These are phyloP conservation scores for Microbotryum saponariae DNA, from an alignment of 1,284 basidiomycete genomes.

Conservation along the genomic window DNA sequence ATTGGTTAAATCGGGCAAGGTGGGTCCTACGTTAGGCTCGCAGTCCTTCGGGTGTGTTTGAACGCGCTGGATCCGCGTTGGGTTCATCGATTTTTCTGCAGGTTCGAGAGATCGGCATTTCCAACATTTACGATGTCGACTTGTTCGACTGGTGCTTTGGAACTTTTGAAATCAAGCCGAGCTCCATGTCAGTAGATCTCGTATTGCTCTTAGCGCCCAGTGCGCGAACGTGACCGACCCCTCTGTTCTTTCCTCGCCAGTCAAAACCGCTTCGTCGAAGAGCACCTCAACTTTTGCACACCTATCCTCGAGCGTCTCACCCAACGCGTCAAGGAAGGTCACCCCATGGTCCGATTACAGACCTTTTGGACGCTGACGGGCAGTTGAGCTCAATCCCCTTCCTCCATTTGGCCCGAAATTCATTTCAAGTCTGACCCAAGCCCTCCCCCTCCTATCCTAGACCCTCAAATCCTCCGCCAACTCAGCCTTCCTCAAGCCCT, in stretches of 20 bases:
- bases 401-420: slow-evolving; percentile 44
- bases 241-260: not conserved
- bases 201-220: not conserved
- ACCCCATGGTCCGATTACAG: slow-evolving; percentile 42
- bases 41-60: not conserved
- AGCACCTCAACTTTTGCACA: slow-evolving; percentile 10
- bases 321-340: slow-evolving; percentile 7
- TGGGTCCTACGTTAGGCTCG: not conserved
- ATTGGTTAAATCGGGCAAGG: slow-evolving; percentile 56
- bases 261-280: slow-evolving; percentile 19
- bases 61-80: not conserved
- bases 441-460: not conserved
- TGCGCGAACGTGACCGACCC: slow-evolving; percentile 36
- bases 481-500: too few species aligned
- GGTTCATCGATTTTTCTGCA: slow-evolving; percentile 1
- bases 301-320: slow-evolving; percentile 4
- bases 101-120: slow-evolving; percentile 58
- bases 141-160: slow-evolving; percentile 51
- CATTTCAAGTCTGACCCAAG: slow-evolving; percentile 34
- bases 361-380: slow-evolving; percentile 80
- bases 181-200: slow-evolving; percentile 60
- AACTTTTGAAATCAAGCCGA: slow-evolving; percentile 48
- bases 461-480: not conserved
- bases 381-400: slow-evolving; percentile 56
- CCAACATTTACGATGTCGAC: slow-evolving; percentile 62